A percentile compares a stretch with the other conserved stretches of the same genome.
Conservation (phyloP, 2,329 filamentous ascomycete species). For the Ophiostoma sp. region DNA sequence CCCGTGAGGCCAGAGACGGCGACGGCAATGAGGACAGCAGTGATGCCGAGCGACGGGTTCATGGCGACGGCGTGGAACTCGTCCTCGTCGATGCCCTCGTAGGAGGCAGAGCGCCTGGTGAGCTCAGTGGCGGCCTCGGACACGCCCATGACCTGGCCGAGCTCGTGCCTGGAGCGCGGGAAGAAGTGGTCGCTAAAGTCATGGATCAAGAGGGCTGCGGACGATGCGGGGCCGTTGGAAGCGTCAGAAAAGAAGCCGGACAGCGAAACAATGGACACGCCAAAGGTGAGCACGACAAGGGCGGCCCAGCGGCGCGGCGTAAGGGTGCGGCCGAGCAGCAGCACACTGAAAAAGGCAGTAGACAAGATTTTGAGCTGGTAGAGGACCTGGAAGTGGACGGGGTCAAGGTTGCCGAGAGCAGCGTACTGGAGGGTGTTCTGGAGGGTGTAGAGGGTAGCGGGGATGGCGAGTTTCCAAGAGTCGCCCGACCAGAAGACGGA, state of each 20-base stretch:
- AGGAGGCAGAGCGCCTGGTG: slow-evolving; percentile 71
- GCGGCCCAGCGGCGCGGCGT: slow-evolving; percentile 72
- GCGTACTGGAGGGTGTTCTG: slow-evolving; percentile 94
- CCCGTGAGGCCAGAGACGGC: slow-evolving; percentile 77
- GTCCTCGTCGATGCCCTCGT: slow-evolving; percentile 76
- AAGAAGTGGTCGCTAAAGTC: slow-evolving; percentile 64
- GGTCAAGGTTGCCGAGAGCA: slow-evolving; percentile 82
- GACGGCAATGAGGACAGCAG: slow-evolving; percentile 72
- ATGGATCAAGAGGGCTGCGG: slow-evolving; percentile 50
- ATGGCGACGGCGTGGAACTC: slow-evolving; percentile 51
- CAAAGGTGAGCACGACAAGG: slow-evolving; percentile 70
- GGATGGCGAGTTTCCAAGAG: slow-evolving; percentile 90
- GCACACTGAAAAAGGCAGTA: slow-evolving; percentile 79
- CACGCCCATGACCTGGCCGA: slow-evolving; percentile 57
- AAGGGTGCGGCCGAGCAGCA: slow-evolving; percentile 66
- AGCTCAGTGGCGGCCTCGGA: slow-evolving; percentile 47
- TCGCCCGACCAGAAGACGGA: slow-evolving; percentile 75
- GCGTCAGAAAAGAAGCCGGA: slow-evolving; percentile 65
- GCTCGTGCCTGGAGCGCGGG: slow-evolving; percentile 71
- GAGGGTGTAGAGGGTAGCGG: slow-evolving; percentile 79
- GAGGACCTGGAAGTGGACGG: slow-evolving; percentile 86
- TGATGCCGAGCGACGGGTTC: slow-evolving; percentile 73
- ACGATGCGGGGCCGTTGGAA: slow-evolving; percentile 29
- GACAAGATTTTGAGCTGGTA: slow-evolving; percentile 94
- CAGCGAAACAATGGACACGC: slow-evolving; percentile 80